A percentile compares a stretch with the other conserved stretches of the same genome.
Conservation (phyloP, 2,329 filamentous ascomycete species). For the Calonectria hawksworthii region DNA sequence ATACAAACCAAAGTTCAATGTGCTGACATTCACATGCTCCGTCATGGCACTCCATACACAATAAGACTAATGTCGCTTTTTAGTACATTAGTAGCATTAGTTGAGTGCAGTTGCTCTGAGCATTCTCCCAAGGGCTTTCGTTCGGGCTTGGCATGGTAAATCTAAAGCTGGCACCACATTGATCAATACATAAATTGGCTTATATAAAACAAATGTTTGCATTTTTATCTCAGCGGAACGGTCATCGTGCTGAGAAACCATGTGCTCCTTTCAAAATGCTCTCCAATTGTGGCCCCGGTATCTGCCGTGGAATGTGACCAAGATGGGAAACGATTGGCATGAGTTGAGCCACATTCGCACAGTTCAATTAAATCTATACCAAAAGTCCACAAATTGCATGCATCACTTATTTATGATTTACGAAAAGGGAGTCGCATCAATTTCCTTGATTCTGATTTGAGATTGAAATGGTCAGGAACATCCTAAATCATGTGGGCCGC, state of each 20-base stretch:
- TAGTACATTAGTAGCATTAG: not conserved
- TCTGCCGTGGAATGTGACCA: too few relatives aligned
- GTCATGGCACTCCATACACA: not conserved
- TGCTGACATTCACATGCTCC: not conserved
- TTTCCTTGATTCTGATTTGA: not conserved
- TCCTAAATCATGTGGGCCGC: not conserved
- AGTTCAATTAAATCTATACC: too few relatives aligned
- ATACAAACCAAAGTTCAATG: not conserved
- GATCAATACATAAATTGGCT: not conserved
- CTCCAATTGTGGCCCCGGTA: too few relatives aligned
- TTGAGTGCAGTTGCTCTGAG: not conserved
- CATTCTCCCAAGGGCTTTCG: not conserved
- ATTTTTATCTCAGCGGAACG: not conserved
- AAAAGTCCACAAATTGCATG: not conserved
- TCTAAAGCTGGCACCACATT: fast-evolving
- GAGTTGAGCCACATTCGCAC: too few relatives aligned
- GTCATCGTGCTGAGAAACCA: too few relatives aligned
- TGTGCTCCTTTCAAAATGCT: too few relatives aligned
- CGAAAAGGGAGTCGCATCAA: not conserved
- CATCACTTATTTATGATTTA: not conserved
- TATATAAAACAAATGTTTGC: not conserved
- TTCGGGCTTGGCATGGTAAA: not conserved
- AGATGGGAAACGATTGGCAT: too few relatives aligned
- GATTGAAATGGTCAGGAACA: not conserved
- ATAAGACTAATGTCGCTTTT: not conserved